Conservation (phyloP, 2,329 filamentous ascomycete genomes). For the Cladosporium sp. region DNA sequence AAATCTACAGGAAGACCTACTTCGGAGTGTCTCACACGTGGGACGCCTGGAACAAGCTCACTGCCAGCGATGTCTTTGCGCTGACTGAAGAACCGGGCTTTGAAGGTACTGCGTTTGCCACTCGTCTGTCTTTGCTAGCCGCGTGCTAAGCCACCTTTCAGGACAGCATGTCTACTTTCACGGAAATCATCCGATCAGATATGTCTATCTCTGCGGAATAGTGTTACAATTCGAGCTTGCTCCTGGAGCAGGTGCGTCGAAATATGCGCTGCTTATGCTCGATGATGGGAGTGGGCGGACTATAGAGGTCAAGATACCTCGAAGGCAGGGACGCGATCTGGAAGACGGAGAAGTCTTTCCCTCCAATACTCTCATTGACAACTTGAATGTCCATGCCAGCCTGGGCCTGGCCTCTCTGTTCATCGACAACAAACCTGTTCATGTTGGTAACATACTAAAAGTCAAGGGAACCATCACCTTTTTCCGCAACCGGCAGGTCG, state of each 20-base stretch:
- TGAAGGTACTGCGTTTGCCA: conserved; percentile 45
- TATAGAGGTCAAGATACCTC: conserved; percentile 56
- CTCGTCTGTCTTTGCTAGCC: neutral
- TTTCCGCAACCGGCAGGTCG: conserved; percentile 52
- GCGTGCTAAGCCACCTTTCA: conserved; percentile 29
- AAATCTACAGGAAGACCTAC: conserved; percentile 59
- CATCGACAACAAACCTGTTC: conserved; percentile 38
- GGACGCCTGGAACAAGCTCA: conserved; percentile 63
- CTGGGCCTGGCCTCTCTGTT: conserved; percentile 47
- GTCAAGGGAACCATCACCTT: conserved; percentile 59
- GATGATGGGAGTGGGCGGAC: conserved; percentile 63
- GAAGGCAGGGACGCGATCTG: conserved; percentile 30
- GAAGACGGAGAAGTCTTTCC: conserved; percentile 23
- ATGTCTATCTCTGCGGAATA: conserved; percentile 46
- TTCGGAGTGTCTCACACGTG: conserved; percentile 62
- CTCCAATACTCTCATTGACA: conserved; percentile 39
- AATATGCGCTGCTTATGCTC: conserved; percentile 52
- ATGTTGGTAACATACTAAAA: conserved; percentile 54
- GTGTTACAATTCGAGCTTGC: conserved; percentile 44
- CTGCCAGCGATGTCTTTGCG: conserved; percentile 55
- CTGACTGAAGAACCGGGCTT: conserved; percentile 51
- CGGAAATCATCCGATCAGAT: conserved; percentile 55
- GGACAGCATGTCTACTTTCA: conserved; percentile 58
- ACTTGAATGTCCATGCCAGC: conserved; percentile 40
- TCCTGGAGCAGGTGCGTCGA: conserved; percentile 38